phyloP scores from a whole-genome alignment of 164 flowering plant genomes.

The Malania oleifera region DNA sequence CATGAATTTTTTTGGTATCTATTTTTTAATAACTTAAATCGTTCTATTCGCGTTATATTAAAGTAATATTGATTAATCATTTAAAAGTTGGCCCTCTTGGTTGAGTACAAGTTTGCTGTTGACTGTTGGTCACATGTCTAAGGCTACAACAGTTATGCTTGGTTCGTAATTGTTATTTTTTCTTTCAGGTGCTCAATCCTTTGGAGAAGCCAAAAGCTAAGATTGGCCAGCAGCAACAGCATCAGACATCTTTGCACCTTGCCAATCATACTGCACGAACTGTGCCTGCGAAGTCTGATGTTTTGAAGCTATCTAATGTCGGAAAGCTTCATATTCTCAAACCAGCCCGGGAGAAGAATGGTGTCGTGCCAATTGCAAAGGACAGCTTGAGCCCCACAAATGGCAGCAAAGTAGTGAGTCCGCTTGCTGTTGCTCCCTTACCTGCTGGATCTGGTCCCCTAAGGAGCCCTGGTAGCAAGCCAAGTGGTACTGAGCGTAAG shows the following conservation, averaged over 20 bases:
- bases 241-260: constrained; percentile 7
- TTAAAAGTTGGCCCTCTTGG: too few relatives aligned
- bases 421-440: constrained; percentile 1
- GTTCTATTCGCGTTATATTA: too few relatives aligned
- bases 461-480: constrained; percentile 12
- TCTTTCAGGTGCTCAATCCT: constrained; percentile 22
- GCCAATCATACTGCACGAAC: constrained; percentile 18
- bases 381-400: constrained; percentile 27
- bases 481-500: constrained; percentile 13
- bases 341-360: constrained; percentile 27
- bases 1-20: too few relatives aligned
- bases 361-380: constrained; percentile 20
- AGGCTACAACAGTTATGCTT: too few relatives aligned
- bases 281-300: constrained; percentile 20
- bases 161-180: too few relatives aligned
- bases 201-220: constrained; percentile 28
- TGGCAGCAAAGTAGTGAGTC: constrained; percentile 15
- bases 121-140: too few relatives aligned
- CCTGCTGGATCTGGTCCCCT: constrained; percentile 13
- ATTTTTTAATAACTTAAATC: too few relatives aligned
- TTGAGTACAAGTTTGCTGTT: too few relatives aligned
- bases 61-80: too few relatives aligned
- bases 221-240: constrained; percentile 19
- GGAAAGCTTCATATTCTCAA: constrained; percentile 33
- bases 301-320: constrained; percentile 18